phyloP scores from a whole-genome alignment of 768 basidiomycete genomes.

The Russula abietina region DNA sequence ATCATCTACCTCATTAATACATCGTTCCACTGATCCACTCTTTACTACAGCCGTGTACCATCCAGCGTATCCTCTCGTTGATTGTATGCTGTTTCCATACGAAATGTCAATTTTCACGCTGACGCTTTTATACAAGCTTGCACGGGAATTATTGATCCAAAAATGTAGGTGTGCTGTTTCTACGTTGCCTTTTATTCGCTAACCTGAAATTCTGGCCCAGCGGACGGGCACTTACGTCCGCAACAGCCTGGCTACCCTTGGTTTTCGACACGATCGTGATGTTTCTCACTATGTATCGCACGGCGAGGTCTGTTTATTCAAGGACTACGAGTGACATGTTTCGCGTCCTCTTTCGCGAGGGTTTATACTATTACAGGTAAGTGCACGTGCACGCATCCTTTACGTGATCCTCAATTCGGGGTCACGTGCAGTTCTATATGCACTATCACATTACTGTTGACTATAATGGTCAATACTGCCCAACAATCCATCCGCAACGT shows the following conservation, averaged over 20 bases:
- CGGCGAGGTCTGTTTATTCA: constrained; percentile 14
- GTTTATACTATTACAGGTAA: constrained; percentile 18
- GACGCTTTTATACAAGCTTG: constrained; percentile 32
- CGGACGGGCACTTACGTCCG: constrained; percentile 28
- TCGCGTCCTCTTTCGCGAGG: constrained; percentile 12
- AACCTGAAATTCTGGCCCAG: constrained; percentile 15
- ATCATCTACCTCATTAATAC: not conserved
- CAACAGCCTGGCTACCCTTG: constrained; percentile 40
- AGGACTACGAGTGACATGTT: constrained; percentile 8
- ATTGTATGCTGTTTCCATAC: constrained; percentile 1
- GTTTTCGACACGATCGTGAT: constrained; percentile 37
- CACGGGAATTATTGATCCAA: constrained; percentile 35
- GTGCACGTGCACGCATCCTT: not conserved
- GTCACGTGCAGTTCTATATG: constrained; percentile 33
- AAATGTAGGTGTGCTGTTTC: constrained; percentile 27
- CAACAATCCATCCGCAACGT: constrained; percentile 33
- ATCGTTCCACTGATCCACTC: not conserved
- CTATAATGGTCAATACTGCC: constrained; percentile 36
- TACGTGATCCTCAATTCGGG: not conserved
- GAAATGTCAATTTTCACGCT: not conserved
- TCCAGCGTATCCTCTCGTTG: not conserved
- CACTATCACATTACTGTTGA: constrained; percentile 34
- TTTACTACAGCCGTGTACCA: constrained; percentile 8
- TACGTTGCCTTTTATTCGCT: not conserved
- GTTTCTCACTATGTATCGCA: constrained; percentile 32